Percentiles rank a stretch among this genome's conserved stretches.
These are phyloP conservation scores for Arabis alpina DNA, from an alignment of 345 rosid species.

Conservation along the genomic window DNA sequence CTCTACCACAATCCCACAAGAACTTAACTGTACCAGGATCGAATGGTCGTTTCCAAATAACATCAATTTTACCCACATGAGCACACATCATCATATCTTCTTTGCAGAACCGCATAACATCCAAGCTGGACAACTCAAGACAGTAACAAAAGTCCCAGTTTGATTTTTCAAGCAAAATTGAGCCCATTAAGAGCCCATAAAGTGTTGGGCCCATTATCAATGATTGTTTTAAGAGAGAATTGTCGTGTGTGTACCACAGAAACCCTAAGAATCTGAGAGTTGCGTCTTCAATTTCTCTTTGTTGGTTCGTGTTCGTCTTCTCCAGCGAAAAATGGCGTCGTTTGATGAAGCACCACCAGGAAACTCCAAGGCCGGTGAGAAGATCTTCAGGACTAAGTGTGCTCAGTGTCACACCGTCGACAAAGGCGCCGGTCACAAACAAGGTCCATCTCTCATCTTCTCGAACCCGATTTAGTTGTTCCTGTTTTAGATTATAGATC, in stretches of 20 bases:
- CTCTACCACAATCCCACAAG: too few species aligned
- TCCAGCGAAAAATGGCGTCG: constrained; percentile 53
- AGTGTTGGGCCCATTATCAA: constrained; percentile 6
- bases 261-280: constrained; percentile 38
- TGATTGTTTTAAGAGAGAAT: neutral
- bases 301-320: neutral
- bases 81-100: too few species aligned
- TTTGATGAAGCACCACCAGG: constrained; percentile 70
- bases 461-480: neutral
- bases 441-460: constrained; percentile 48
- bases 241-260: neutral
- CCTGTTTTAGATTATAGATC: neutral
- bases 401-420: constrained; percentile 79
- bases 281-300: constrained; percentile 30
- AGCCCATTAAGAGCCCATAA: constrained; percentile 29
- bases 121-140: too few species aligned
- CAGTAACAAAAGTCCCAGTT: too few species aligned
- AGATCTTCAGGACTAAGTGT: constrained; percentile 72
- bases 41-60: too few species aligned
- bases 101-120: too few species aligned
- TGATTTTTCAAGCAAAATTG: neutral
- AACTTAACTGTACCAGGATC: too few species aligned
- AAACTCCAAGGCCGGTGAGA: constrained; percentile 62
- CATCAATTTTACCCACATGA: too few species aligned
- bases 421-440: constrained; percentile 67